phyloP scores from a whole-genome alignment of 2,329 filamentous ascomycete genomes.

The Aureobasidium sp. region DNA sequence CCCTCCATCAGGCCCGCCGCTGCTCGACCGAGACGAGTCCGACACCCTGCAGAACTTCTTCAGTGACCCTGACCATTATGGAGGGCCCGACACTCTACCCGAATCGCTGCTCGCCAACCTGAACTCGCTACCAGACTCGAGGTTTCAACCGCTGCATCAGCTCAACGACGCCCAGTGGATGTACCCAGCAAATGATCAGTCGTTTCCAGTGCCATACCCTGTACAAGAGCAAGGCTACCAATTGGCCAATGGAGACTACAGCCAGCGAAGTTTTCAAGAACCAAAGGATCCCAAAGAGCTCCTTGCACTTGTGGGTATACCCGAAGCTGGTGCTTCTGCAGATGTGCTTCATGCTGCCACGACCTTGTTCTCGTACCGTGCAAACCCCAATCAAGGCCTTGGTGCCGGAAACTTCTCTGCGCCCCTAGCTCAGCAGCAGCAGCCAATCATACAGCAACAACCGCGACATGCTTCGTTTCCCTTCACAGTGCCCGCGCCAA shows the following conservation, averaged over 20 bases:
- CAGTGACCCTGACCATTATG: constrained; percentile 15
- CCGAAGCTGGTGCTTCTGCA: background rate
- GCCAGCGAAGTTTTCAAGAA: background rate
- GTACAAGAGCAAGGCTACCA: background rate
- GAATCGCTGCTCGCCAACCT: background rate
- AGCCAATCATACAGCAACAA: background rate
- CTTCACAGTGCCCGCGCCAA: background rate
- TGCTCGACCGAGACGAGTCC: constrained; percentile 16
- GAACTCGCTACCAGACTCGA: background rate
- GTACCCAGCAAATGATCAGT: background rate
- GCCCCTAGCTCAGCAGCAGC: background rate
- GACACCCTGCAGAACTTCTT: constrained; percentile 17
- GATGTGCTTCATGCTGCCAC: constrained; percentile 14
- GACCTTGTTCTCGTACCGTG: constrained; percentile 9
- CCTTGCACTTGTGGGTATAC: constrained; percentile 6
- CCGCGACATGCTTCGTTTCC: constrained; percentile 7
- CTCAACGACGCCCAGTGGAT: constrained; percentile 10
- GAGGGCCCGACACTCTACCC: background rate
- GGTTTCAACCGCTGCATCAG: background rate
- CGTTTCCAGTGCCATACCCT: background rate
- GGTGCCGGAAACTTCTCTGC: background rate
- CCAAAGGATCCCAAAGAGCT: constrained; percentile 5
- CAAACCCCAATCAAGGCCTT: constrained; percentile 1
- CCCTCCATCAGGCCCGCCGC: constrained; percentile 8
- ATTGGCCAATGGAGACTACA: background rate